Evolutionary conservation across 176 grass and related monocot species (phyloP).

Genomic region (Alopecurus myosuroides): DNA sequence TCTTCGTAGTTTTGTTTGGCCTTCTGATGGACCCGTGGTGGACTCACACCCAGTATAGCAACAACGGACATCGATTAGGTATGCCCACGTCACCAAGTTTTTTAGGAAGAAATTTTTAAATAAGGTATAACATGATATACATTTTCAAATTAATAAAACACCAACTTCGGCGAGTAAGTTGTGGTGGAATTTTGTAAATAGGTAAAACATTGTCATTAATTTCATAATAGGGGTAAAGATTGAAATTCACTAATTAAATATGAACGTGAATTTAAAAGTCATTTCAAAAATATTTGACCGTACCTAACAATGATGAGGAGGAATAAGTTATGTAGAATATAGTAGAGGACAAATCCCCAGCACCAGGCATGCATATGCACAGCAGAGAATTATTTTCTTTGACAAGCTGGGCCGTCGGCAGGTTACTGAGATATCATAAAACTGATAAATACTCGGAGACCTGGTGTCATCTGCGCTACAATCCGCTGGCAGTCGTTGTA

Average conservation of each 20-base stretch:
- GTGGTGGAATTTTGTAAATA: background rate
- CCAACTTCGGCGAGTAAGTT: background rate
- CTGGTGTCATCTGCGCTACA: constrained; percentile 7
- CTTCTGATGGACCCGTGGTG: too few relatives aligned
- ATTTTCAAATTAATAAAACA: too few relatives aligned
- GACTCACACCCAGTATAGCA: too few relatives aligned
- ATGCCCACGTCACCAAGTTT: too few relatives aligned
- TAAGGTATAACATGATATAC: too few relatives aligned
- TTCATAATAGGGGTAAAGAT: background rate
- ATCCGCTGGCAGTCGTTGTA: constrained; percentile 2
- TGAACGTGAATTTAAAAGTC: background rate
- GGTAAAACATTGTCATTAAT: background rate
- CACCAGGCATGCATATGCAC: background rate
- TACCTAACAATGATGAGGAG: constrained; percentile 16
- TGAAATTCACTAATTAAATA: background rate
- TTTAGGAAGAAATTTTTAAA: too few relatives aligned
- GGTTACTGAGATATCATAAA: constrained; percentile 8
- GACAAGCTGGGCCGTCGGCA: constrained; percentile 14
- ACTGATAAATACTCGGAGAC: constrained; percentile 20
- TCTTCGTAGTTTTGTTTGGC: too few relatives aligned
- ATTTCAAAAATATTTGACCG: background rate
- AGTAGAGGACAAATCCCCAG: background rate
- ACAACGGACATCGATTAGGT: too few relatives aligned
- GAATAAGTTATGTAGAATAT: background rate
- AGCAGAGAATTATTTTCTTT: constrained; percentile 21